Conservation (phyloP, 108 stramenopile genomes). For the Nitzschia sp. region DNA sequence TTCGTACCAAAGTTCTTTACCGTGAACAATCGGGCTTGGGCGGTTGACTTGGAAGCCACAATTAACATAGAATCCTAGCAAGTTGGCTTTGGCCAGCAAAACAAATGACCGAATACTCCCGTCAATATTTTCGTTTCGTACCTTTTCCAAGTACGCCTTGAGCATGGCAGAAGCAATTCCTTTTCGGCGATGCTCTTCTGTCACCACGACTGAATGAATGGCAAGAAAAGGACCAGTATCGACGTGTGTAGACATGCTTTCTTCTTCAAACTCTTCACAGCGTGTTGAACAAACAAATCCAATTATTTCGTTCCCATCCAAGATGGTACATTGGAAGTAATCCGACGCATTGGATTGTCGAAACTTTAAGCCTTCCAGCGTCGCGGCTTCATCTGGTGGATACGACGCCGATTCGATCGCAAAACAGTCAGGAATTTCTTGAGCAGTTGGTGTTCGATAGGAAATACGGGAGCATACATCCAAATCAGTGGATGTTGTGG, state of each 20-base stretch:
- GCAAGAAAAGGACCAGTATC: slow-evolving; percentile 64
- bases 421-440: slow-evolving; percentile 41
- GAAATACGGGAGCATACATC: background rate
- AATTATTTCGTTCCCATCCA: slow-evolving; percentile 49
- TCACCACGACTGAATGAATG: slow-evolving; percentile 79
- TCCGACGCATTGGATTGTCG: slow-evolving; percentile 41
- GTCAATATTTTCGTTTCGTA: slow-evolving; percentile 15
- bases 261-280: slow-evolving; percentile 56
- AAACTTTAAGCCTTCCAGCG: slow-evolving; percentile 40
- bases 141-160: slow-evolving; percentile 44
- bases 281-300: slow-evolving; percentile 82
- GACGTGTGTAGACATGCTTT: slow-evolving; percentile 67
- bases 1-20: slow-evolving; percentile 82
- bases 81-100: slow-evolving; percentile 64
- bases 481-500: too few relatives aligned
- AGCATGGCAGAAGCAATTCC: slow-evolving; percentile 58
- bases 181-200: slow-evolving; percentile 37
- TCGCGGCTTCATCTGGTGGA: slow-evolving; percentile 76
- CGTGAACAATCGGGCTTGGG: slow-evolving; percentile 72
- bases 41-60: slow-evolving; percentile 71
- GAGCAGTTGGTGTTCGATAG: slow-evolving; percentile 23
- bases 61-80: slow-evolving; percentile 72
- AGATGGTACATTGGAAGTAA: slow-evolving; percentile 36
- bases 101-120: slow-evolving; percentile 39
- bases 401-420: slow-evolving; percentile 55